phyloP scores from a whole-genome alignment of 495 filamentous ascomycete species.

The Diplogelasinospora grovesii region DNA sequence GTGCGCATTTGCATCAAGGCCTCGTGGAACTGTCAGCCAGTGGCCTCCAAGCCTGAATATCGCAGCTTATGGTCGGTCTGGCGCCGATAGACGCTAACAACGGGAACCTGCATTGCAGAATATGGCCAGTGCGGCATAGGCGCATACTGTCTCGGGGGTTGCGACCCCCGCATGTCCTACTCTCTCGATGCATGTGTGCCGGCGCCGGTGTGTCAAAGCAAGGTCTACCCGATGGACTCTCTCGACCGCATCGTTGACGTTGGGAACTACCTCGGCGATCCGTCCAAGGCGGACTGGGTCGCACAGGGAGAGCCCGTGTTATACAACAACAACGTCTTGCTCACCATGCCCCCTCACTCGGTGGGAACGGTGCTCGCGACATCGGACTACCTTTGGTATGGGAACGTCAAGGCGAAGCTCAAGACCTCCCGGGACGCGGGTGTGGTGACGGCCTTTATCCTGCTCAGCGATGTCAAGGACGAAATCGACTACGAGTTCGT shows the following conservation, averaged over 20 bases:
- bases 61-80: no score
- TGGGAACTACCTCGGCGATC: constrained; percentile 77
- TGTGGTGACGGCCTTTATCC: constrained; percentile 93
- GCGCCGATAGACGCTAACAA: constrained; percentile 15
- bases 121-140: constrained; percentile 92
- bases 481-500: constrained; percentile 98
- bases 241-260: constrained; percentile 63
- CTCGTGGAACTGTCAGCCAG: no score
- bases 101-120: constrained; percentile 46
- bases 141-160: constrained; percentile 93
- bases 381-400: constrained; percentile 95
- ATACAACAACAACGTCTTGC: constrained; percentile 57
- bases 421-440: constrained; percentile 80
- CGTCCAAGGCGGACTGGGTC: constrained; percentile 76
- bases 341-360: constrained; percentile 80
- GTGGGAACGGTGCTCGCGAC: constrained; percentile 83
- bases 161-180: constrained; percentile 78
- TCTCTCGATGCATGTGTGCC: constrained; percentile 81
- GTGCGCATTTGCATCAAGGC: no score
- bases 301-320: constrained; percentile 65
- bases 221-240: constrained; percentile 62
- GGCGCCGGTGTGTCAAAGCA: constrained; percentile 69
- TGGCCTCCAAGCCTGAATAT: no score
- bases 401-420: constrained; percentile 77
- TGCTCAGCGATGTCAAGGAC: constrained; percentile 90